Evolutionary conservation across 257 asterid genomes (phyloP).

Genomic region (Fraxinus americana): DNA sequence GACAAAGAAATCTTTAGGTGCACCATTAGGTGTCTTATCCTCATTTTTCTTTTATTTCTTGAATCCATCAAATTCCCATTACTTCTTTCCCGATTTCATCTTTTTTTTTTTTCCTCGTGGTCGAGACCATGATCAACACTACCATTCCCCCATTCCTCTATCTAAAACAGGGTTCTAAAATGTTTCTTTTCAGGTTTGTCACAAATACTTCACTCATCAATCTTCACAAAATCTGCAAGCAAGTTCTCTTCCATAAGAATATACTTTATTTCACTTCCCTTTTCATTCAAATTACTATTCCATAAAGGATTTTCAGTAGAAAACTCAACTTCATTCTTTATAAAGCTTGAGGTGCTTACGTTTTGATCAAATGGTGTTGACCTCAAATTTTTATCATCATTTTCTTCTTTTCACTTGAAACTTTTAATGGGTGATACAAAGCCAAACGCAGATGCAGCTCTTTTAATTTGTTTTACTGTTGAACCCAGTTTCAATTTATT

Average conservation of each 20-base stretch:
- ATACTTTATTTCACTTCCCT: slow-evolving; percentile 37
- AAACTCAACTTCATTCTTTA: slow-evolving; percentile 39
- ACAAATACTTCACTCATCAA: slow-evolving; percentile 36
- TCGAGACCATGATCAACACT: slow-evolving; percentile 10
- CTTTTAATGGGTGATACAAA: too few species aligned
- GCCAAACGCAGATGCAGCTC: too few species aligned
- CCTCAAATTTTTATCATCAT: slow-evolving; percentile 22
- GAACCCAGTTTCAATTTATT: too few species aligned
- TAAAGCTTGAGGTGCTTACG: not conserved
- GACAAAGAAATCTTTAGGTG: slow-evolving; percentile 70
- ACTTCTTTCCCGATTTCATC: slow-evolving; percentile 46
- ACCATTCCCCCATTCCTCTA: slow-evolving; percentile 27
- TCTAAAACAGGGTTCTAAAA: slow-evolving; percentile 12
- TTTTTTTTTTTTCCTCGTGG: slow-evolving; percentile 39
- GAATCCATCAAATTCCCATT: slow-evolving; percentile 11
- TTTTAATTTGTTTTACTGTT: too few species aligned
- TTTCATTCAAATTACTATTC: slow-evolving; percentile 33
- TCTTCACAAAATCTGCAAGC: slow-evolving; percentile 24
- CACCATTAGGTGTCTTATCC: slow-evolving; percentile 66
- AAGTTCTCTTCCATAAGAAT: slow-evolving; percentile 51
- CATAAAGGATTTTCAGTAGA: slow-evolving; percentile 69
- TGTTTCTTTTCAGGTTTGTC: slow-evolving; percentile 44
- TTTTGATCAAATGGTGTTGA: slow-evolving; percentile 22
- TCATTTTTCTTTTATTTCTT: slow-evolving; percentile 80
- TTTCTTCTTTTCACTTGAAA: slow-evolving; percentile 20